phyloP scores from a whole-genome alignment of 1,139 yeast species.

The Debaryomyces subglobosus region DNA sequence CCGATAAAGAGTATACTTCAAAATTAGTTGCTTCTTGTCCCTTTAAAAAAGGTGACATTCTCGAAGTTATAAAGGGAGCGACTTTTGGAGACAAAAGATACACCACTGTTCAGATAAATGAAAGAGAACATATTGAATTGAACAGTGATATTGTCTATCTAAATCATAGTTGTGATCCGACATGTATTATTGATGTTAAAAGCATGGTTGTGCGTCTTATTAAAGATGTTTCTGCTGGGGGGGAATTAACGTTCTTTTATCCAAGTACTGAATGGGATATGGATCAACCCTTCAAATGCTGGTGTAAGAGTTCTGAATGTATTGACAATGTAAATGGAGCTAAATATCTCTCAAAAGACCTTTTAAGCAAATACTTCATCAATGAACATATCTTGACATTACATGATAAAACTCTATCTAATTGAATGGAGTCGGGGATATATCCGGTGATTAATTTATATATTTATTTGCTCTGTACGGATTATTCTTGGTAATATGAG shows the following conservation, averaged over 20 bases:
- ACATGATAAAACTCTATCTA: not conserved
- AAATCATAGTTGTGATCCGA: conserved; percentile 9
- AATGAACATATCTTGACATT: conserved; percentile 9
- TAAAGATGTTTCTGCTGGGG: conserved; percentile 8
- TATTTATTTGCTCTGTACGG: not conserved
- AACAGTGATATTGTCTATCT: conserved; percentile 10
- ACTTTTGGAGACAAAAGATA: conserved; percentile 7
- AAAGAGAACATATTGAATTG: conserved; percentile 8
- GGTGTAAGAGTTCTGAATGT: conserved; percentile 7
- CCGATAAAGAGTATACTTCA: conserved; percentile 5
- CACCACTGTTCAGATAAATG: conserved; percentile 8
- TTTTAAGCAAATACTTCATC: conserved; percentile 8
- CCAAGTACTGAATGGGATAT: conserved; percentile 12
- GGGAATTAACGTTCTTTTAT: conserved; percentile 10
- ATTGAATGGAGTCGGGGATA: not conserved
- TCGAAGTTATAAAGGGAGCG: conserved; percentile 4
- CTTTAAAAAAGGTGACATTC: conserved; percentile 8
- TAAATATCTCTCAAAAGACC: conserved; percentile 6
- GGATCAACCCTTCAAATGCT: conserved; percentile 10
- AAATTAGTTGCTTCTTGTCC: conserved; percentile 5
- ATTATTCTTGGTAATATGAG: too few species aligned
- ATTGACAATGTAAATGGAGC: conserved; percentile 9
- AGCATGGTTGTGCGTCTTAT: conserved; percentile 8
- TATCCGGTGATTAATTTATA: not conserved
- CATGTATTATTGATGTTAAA: conserved; percentile 8